Evolutionary conservation across 2,329 filamentous ascomycete genomes (phyloP), one percentile per base, ranked within the genome.

Genomic region (Tolypocladium guangdongense): DNA sequence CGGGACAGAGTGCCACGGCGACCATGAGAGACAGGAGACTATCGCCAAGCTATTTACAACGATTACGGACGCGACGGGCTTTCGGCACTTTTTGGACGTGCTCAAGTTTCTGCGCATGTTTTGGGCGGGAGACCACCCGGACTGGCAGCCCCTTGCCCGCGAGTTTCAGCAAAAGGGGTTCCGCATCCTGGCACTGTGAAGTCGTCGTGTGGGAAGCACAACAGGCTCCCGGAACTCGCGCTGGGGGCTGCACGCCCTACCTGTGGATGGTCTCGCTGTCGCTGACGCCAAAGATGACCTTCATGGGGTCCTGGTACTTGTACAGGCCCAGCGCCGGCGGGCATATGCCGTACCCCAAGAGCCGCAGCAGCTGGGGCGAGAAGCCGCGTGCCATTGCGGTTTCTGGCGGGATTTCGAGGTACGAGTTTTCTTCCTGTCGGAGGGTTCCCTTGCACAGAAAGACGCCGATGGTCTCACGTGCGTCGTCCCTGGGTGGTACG

Each of bases 241-340:
- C 16, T 7, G 8, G 18, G 30, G 10, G 11, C 6, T 20, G 2
- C 27, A 6, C 35, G 2, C 6, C 36, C 27, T 53, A 57, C 39
- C 45, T 51, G 22, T 49, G 50, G 32, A 53, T 62, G 0, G 68
- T 70, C 49, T 70, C 66, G 47, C 68, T 64, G 51, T 71, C 68
- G 30, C 66, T 58, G 16, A 71, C 65, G 1, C 64, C 65, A 50
- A 70, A 70, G 16, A 71, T 58, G 20, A 64, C 60, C 49, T 63
- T 62, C 66, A 70, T 70, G 0, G 68, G 68, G 49, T 70, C 68
- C 47, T 69, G 64, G 24, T 68, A 71, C 48, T 67, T 61, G 51
- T 65, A 64, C 50, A 71, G 62, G 1, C 68, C 68, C 3, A 69
- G 59, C 2, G 64, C 67, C 1, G 68, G 68, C 7, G 64, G 60